A percentile compares a stretch with the other conserved stretches of the same genome.
phyloP scores from a whole-genome alignment of 148 eudicot genomes.

The Rheum nobile region DNA sequence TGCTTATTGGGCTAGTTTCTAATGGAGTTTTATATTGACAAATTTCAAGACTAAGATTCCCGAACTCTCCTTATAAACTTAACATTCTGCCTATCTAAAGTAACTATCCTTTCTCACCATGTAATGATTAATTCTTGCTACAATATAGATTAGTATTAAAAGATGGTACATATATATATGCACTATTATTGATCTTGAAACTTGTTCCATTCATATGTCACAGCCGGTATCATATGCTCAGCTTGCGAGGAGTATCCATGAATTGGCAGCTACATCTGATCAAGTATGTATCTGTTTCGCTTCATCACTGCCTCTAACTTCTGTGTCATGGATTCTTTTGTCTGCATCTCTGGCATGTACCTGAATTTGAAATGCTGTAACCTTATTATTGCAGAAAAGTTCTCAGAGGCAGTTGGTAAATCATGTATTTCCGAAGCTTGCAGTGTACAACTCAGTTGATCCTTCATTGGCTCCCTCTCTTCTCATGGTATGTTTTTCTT shows the following conservation, averaged over 20 bases:
- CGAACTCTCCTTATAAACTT: background rate
- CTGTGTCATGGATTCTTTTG: background rate
- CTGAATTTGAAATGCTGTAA: background rate
- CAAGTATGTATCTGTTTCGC: constrained; percentile 36
- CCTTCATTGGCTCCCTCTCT: constrained; percentile 98
- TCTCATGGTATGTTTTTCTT: constrained; percentile 60
- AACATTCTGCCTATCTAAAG: background rate
- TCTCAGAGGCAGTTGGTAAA: constrained; percentile 82
- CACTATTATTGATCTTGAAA: background rate
- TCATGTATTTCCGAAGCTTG: constrained; percentile 98
- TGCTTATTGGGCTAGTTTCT: background rate
- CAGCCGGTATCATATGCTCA: constrained; percentile 97
- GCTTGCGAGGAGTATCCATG: constrained; percentile 97
- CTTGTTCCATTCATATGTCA: constrained; percentile 4
- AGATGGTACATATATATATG: background rate
- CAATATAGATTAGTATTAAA: background rate
- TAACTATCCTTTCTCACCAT: background rate
- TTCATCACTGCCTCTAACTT: background rate
- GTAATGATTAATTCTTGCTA: background rate
- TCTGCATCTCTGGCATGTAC: background rate
- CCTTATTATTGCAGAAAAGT: constrained; percentile 53
- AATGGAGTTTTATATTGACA: background rate
- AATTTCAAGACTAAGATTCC: background rate
- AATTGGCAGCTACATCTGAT: constrained; percentile 84
- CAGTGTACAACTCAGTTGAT: constrained; percentile 98